Conservation (phyloP, 2,329 filamentous ascomycete genomes). For the Nemania bipapillata region DNA sequence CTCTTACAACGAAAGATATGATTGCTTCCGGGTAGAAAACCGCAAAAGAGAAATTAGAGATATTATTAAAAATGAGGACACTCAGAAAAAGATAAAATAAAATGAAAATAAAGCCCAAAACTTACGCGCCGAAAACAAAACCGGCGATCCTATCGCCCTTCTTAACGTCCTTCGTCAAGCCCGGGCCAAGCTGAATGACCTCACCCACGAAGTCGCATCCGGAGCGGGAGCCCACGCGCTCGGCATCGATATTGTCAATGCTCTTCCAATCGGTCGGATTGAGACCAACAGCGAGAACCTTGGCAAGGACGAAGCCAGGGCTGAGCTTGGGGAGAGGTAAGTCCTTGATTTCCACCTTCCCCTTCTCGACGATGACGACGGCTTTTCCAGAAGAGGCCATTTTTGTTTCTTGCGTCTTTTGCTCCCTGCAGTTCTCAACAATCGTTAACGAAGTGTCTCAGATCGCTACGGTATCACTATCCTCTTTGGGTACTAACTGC, state of each 20-base stretch:
- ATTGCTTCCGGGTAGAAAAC: too few relatives aligned
- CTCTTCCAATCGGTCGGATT: slow-evolving; percentile 54
- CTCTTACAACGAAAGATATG: too few relatives aligned
- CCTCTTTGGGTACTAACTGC: not conserved
- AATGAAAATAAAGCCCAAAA: not conserved
- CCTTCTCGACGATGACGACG: slow-evolving; percentile 37
- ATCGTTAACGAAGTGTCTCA: too few relatives aligned
- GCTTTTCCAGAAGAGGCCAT: slow-evolving; percentile 39
- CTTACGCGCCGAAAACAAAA: slow-evolving; percentile 41
- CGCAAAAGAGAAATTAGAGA: not conserved
- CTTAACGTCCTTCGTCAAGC: slow-evolving; percentile 57
- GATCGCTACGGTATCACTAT: too few relatives aligned
- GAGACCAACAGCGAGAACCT: slow-evolving; percentile 51
- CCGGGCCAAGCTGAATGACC: slow-evolving; percentile 59
- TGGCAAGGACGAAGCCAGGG: slow-evolving; percentile 50
- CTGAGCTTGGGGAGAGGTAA: slow-evolving; percentile 41
- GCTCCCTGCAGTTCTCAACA: too few relatives aligned
- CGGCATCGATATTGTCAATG: slow-evolving; percentile 38
- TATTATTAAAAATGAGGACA: not conserved
- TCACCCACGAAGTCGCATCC: slow-evolving; percentile 62
- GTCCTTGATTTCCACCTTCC: slow-evolving; percentile 43
- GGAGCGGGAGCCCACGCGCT: slow-evolving; percentile 40
- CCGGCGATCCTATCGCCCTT: slow-evolving; percentile 62
- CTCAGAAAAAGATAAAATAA: not conserved
- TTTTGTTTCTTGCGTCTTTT: not conserved